Evolutionary conservation across 768 basidiomycete genomes (phyloP).

Genomic region (Auriscalpium vulgare): DNA sequence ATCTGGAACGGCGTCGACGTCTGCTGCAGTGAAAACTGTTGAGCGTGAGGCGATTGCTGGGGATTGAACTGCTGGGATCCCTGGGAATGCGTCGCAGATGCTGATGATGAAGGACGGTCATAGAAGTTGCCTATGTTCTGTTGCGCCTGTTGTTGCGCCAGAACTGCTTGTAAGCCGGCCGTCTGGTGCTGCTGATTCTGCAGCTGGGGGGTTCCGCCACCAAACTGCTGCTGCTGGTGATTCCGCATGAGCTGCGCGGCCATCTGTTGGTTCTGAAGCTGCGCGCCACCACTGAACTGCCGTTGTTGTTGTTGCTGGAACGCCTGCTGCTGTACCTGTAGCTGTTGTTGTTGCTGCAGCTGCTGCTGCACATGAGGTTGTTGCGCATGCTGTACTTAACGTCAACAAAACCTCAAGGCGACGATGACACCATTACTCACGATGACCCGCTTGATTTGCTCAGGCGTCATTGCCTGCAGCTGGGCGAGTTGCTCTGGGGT

Average conservation of each 20-base stretch:
- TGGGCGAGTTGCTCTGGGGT: constrained; percentile 11
- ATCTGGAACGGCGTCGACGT: constrained; percentile 8
- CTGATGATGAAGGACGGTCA: constrained; percentile 10
- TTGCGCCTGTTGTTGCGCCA: constrained; percentile 13
- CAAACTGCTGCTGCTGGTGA: constrained; percentile 9
- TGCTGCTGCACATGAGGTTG: background rate
- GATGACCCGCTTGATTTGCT: constrained; percentile 3
- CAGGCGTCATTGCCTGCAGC: constrained; percentile 8
- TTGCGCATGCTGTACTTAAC: constrained; percentile 1
- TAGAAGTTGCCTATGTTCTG: constrained; percentile 10
- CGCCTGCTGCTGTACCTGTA: background rate
- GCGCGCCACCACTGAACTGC: constrained; percentile 3
- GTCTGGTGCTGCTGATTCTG: constrained; percentile 15
- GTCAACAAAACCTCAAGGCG: background rate
- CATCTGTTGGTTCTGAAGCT: constrained; percentile 11
- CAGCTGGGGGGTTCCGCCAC: constrained; percentile 1
- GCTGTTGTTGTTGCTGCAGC: constrained; percentile 7
- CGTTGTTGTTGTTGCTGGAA: constrained; percentile 15
- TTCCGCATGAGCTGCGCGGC: constrained; percentile 1
- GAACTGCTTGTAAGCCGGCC: constrained; percentile 9
- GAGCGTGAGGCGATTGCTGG: constrained; percentile 9
- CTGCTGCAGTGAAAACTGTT: constrained; percentile 10
- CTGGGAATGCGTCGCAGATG: constrained; percentile 9
- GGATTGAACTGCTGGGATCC: background rate
- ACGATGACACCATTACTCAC: constrained; percentile 1